These are phyloP conservation scores for Mangifera indica DNA, from an alignment of 345 rosid species.

Conservation along the genomic window DNA sequence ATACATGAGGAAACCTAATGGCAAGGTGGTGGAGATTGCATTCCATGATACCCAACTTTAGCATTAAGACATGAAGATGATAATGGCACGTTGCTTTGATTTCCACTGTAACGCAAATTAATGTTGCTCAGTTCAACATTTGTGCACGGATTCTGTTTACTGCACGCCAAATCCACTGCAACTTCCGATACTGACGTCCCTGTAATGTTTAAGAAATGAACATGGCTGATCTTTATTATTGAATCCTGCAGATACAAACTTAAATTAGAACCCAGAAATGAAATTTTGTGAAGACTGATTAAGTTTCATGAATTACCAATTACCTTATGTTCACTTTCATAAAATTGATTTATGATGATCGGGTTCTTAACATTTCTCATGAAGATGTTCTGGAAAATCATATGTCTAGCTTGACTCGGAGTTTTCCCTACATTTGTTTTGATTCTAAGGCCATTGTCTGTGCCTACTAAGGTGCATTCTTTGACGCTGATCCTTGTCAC, in stretches of 20 bases:
- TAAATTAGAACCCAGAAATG: not conserved
- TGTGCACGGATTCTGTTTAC: constrained; percentile 46
- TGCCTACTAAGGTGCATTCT: constrained; percentile 47
- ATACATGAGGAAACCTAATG: not conserved
- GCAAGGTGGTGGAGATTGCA: constrained; percentile 51
- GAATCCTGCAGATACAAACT: constrained; percentile 40
- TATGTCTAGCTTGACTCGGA: constrained; percentile 40
- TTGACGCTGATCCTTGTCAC: constrained; percentile 47
- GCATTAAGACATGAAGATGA: constrained; percentile 40
- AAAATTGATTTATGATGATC: constrained; percentile 65
- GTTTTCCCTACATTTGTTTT: constrained; percentile 59
- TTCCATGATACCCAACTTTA: constrained; percentile 25
- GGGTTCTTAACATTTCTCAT: constrained; percentile 62
- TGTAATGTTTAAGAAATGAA: constrained; percentile 38
- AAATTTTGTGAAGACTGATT: not conserved
- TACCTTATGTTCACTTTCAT: constrained; percentile 25
- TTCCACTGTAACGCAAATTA: constrained; percentile 35
- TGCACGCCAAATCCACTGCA: constrained; percentile 48
- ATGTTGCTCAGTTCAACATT: constrained; percentile 37
- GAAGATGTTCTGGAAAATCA: constrained; percentile 44
- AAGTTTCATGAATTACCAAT: not conserved
- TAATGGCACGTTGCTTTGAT: constrained; percentile 15
- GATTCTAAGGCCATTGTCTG: constrained; percentile 71
- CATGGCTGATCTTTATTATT: constrained; percentile 40
- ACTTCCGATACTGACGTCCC: constrained; percentile 45